Evolutionary conservation across 352 stramenopile species (phyloP).

Genomic region (Phytophthora quininea): DNA sequence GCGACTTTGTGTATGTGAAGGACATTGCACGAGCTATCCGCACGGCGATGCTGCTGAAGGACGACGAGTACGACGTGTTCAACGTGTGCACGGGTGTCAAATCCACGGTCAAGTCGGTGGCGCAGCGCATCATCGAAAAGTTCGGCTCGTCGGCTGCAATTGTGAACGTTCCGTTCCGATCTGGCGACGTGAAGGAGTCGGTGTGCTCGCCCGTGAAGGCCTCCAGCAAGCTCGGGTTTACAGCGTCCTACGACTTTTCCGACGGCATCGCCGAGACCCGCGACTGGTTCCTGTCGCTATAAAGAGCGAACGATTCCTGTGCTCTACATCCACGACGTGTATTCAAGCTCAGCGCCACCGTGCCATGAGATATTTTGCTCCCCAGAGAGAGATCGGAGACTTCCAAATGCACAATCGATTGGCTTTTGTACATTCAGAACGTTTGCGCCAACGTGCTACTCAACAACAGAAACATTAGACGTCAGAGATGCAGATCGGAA

Average conservation of each 20-base stretch:
- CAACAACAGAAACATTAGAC: neutral
- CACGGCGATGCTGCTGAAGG: slow-evolving; percentile 71
- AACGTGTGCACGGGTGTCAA: slow-evolving; percentile 87
- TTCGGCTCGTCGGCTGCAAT: slow-evolving; percentile 73
- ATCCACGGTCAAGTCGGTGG: slow-evolving; percentile 69
- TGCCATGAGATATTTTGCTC: slow-evolving; percentile 30
- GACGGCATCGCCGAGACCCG: slow-evolving; percentile 74
- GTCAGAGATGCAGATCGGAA: neutral
- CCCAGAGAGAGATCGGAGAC: slow-evolving; percentile 1
- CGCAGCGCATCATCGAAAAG: slow-evolving; percentile 68
- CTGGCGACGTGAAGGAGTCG: slow-evolving; percentile 83
- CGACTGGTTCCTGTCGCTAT: slow-evolving; percentile 74
- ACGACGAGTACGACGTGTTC: slow-evolving; percentile 82
- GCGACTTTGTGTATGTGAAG: slow-evolving; percentile 89
- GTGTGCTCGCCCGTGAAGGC: slow-evolving; percentile 78
- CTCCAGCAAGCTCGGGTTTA: slow-evolving; percentile 73
- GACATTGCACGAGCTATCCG: slow-evolving; percentile 83
- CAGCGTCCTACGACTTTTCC: slow-evolving; percentile 66
- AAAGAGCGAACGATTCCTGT: slow-evolving; percentile 17
- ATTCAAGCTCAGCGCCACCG: slow-evolving; percentile 8
- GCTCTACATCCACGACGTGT: slow-evolving; percentile 13
- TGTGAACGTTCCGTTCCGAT: slow-evolving; percentile 69
- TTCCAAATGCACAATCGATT: neutral
- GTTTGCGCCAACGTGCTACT: neutral
- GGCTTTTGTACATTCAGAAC: too few relatives aligned